These are phyloP conservation scores for Haplosporangium sp. DNA, from an alignment of 371 early-diverging fungal species.

Conservation along the genomic window DNA sequence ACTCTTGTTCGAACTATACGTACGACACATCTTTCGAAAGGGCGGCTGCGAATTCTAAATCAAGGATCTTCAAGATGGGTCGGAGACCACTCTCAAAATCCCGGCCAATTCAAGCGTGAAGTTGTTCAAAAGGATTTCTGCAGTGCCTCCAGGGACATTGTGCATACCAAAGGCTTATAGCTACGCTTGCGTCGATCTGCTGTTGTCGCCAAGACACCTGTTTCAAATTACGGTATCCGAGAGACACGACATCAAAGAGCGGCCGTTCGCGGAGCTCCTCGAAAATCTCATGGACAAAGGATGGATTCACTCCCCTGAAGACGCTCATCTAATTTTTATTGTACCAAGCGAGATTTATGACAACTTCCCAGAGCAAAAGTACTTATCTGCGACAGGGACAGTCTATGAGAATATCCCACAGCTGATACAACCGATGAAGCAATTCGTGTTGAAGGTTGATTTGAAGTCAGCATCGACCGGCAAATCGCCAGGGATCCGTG, in stretches of 20 bases:
- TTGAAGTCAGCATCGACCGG: too few relatives aligned
- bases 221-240: slow-evolving; percentile 21
- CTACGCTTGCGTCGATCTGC: slow-evolving; percentile 19
- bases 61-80: slow-evolving; percentile 11
- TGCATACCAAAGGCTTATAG: slow-evolving; percentile 12
- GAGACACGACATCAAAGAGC: slow-evolving; percentile 14
- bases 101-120: not conserved
- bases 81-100: not conserved
- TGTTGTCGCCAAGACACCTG: slow-evolving; percentile 8
- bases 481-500: too few relatives aligned
- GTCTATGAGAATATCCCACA: too few relatives aligned
- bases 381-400: too few relatives aligned
- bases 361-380: not conserved
- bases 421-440: too few relatives aligned
- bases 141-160: not conserved
- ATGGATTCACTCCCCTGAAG: slow-evolving; percentile 2
- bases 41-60: slow-evolving; percentile 13
- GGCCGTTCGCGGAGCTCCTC: slow-evolving; percentile 6
- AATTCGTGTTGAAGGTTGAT: too few relatives aligned
- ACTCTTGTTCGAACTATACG: slow-evolving; percentile 22
- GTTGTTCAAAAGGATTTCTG: not conserved
- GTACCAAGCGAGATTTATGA: slow-evolving; percentile 5
- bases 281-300: not conserved
- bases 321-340: not conserved
- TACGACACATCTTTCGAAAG: slow-evolving; percentile 4